Evolutionary conservation across 768 basidiomycete genomes (phyloP).

Genomic region (Phaeotremella fagi): DNA sequence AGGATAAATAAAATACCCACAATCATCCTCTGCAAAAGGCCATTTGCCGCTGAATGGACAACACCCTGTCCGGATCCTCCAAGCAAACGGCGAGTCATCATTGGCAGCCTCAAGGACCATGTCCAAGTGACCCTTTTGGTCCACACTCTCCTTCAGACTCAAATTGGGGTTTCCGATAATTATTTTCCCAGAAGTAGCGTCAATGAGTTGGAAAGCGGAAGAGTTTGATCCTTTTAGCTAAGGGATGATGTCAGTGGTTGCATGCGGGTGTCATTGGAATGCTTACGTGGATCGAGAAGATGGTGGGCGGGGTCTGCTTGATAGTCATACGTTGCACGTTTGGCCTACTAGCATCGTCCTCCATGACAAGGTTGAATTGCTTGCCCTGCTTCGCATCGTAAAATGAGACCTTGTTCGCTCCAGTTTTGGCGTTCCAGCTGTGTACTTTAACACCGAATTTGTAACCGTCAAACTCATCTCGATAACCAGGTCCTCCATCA

Average conservation of each 20-base stretch:
- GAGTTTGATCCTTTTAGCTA: no score
- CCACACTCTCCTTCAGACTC: no score
- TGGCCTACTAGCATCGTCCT: no score
- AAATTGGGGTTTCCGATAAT: conserved; percentile 18
- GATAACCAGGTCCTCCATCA: conserved; percentile 7
- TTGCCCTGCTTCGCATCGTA: no score
- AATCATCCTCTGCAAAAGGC: conserved; percentile 9
- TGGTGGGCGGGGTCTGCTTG: not conserved
- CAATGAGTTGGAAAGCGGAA: conserved; percentile 6
- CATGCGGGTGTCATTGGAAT: no score
- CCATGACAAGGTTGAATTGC: no score
- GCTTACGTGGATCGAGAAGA: not conserved
- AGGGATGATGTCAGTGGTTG: no score
- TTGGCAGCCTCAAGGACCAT: conserved; percentile 1
- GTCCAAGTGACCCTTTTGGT: conserved; percentile 14
- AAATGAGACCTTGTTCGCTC: no score
- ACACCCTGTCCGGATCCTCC: conserved; percentile 15
- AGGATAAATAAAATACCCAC: not conserved
- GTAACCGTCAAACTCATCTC: not conserved
- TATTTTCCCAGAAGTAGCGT: conserved; percentile 4
- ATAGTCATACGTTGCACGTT: not conserved
- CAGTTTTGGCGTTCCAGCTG: no score
- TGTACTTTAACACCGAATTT: not conserved
- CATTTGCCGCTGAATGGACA: conserved; percentile 11
- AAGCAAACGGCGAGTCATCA: conserved; percentile 11